Evolutionary conservation across 2,329 filamentous ascomycete genomes (phyloP), one percentile per base, ranked within the genome.

Genomic region (Davidsoniella eucalypti): DNA sequence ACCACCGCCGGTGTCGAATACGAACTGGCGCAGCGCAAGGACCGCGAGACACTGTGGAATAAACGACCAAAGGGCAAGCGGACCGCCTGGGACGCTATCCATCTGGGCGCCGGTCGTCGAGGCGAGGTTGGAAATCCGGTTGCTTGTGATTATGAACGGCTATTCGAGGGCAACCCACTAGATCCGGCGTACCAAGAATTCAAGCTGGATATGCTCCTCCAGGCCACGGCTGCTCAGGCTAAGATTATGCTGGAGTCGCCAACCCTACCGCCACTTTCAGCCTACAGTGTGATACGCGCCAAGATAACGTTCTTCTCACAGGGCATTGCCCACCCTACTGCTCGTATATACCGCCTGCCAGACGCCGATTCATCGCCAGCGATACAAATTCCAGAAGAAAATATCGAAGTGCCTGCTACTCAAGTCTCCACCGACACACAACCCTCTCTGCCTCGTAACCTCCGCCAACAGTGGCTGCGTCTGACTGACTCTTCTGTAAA

Each of bases 301-400:
- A 75, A 73, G 46, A 68, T 96, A 49, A 78, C 69, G 0, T 70
- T 92, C 43, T 61, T 83, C 7, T 69, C 72, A 38, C 78, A 86
- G 51, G 90, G 92, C 23, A 75, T 82, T 1, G 84, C 81, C 3
- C 70, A 67, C 0, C 67, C 77, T 2, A 84, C 82, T 61, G 86
- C 90, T 3, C 77, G 92, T 36, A 80, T 96, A 56, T 98, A 96
- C 64, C 80, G 85, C 12, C 76, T 96, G 14, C 85, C 90, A n/a
- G 2, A 63, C 68, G 1, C 52, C 50, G 2, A 54, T 58, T 0
- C 26, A 42, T 2, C 44, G 58, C 7, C 50, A 52, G 7, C 64
- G 3, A 5, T 17, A 23, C 17, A 17, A n/a, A 29, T 33, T n/a
- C 33, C 23, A 10, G 18, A 18, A 12, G 29, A 7, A 7, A 9